Base-by-base conservation (phyloP, 2,329 filamentous ascomycete species). In the Chaetomium strumarium region DNA sequence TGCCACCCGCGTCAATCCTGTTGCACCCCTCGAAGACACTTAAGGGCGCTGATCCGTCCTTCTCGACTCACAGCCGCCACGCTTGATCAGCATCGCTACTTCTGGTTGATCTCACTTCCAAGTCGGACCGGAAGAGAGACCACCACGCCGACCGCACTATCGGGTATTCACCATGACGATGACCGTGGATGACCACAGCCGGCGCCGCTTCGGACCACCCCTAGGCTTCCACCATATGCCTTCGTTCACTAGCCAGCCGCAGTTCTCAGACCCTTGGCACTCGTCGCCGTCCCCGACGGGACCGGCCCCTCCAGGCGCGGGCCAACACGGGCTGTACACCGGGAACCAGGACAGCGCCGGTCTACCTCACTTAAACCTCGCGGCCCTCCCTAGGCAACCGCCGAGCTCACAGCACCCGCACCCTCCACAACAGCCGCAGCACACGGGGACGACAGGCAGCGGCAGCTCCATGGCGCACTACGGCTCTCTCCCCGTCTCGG, bases 201-300 rank as follows among this genome's bases (percentile, higher is more conserved):
- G 92, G 74, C 88, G 84, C 75, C 82, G 83, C 70, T 88, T 86
- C 74, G 88, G 80, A 66, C 81, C 79, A 66, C 81, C 79, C 68
- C 72, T 95, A 75, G 83, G 82, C 70, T 93, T 92, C 76, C 88
- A 92, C 69, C 78, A 82, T 69, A 84, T 90, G 78, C 83, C 87
- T 68, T 70, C 72, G 62, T 90, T 88, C 71, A 68, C 77, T 64
- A 67, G 78, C 73, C 67, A 73, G 38, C 83, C 87, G 59, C 86
- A 93, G 60, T 96, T 96, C 75, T 90, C 86, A 65, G 93, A 96
- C 70, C 90, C 90, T 39, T 96, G 91, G 91, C 76, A 76, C 44
- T 80, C 88, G 52, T 78, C 77, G 43, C 75, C 83, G 31, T 69
- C 76, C 11, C 68, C 75, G 19, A 64, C 72, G 31, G 55, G 44